phyloP scores from a whole-genome alignment of 352 stramenopile genomes.

The Phytophthora brassicae region DNA sequence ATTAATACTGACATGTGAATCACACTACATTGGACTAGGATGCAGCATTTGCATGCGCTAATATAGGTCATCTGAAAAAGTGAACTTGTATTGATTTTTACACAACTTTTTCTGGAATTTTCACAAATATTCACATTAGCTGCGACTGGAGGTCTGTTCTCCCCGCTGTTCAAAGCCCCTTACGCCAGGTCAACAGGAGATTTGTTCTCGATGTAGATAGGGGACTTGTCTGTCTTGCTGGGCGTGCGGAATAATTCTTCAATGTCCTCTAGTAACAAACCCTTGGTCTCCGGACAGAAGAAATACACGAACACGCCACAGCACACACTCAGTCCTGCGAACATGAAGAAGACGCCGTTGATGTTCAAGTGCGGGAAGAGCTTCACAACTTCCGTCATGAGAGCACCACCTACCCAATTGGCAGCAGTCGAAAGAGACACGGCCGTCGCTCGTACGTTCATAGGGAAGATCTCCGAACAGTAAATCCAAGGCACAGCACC shows the following conservation, averaged over 20 bases:
- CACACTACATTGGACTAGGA: no score
- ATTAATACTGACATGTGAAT: no score
- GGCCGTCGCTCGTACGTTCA: conserved; percentile 38
- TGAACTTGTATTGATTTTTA: no score
- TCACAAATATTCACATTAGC: neutral
- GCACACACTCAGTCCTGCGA: conserved; percentile 37
- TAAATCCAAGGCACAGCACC: conserved; percentile 40
- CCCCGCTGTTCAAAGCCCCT: no score
- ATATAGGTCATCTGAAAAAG: no score
- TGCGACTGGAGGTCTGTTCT: neutral
- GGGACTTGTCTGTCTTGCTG: conserved; percentile 13
- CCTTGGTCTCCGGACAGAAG: conserved; percentile 48
- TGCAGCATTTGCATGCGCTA: no score
- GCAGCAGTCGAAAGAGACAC: conserved; percentile 37
- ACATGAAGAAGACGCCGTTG: conserved; percentile 62
- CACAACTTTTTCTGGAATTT: neutral
- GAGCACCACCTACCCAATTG: conserved; percentile 36
- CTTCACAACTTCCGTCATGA: conserved; percentile 37
- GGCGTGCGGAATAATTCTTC: conserved; percentile 37
- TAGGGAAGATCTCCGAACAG: conserved; percentile 39
- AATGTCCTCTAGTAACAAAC: conserved; percentile 46
- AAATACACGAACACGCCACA: conserved; percentile 44
- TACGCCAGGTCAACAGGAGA: conserved; percentile 21
- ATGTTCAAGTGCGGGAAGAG: conserved; percentile 42
- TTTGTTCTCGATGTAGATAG: conserved; percentile 31